A percentile compares a stretch with the other conserved stretches of the same genome.
These are phyloP conservation scores for Dioszegia crocea DNA, from an alignment of 768 basidiomycete species.

Conservation along the genomic window DNA sequence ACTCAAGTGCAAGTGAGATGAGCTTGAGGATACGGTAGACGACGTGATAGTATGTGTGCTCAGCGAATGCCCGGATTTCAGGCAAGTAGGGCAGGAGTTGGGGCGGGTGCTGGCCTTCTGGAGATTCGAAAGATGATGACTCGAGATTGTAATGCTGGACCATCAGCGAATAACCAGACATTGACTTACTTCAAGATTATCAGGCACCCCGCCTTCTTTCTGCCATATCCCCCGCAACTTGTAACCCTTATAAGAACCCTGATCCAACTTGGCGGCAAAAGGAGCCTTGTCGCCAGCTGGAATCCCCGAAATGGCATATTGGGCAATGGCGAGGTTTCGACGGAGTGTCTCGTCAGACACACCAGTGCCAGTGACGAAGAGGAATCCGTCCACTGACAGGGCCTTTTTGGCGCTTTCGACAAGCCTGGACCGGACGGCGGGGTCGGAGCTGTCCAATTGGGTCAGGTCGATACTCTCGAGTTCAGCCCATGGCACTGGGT, in stretches of 20 bases:
- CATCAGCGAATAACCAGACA: not conserved
- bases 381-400: slow-evolving; percentile 27
- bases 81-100: slow-evolving; percentile 19
- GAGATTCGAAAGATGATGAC: slow-evolving; percentile 19
- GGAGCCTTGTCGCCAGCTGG: slow-evolving; percentile 19
- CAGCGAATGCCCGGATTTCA: slow-evolving; percentile 28
- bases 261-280: slow-evolving; percentile 24
- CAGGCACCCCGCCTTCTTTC: slow-evolving; percentile 24
- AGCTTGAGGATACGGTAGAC: slow-evolving; percentile 26
- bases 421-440: slow-evolving; percentile 11
- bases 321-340: slow-evolving; percentile 29
- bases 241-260: slow-evolving; percentile 23
- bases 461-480: slow-evolving; percentile 26
- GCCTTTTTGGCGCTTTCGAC: slow-evolving; percentile 25
- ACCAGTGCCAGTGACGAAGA: slow-evolving; percentile 31
- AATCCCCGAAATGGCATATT: slow-evolving; percentile 22
- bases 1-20: slow-evolving; percentile 16
- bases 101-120: slow-evolving; percentile 14
- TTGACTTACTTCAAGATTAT: slow-evolving; percentile 28
- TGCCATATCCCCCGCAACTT: slow-evolving; percentile 29
- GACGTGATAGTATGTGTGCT: slow-evolving; percentile 24
- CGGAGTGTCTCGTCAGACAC: slow-evolving; percentile 20
- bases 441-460: slow-evolving; percentile 20
- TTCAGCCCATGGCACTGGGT: slow-evolving; percentile 23
- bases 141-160: slow-evolving; percentile 36